phyloP scores from a whole-genome alignment of 163 green algal genomes.

The Scenedesmus sp. region DNA sequence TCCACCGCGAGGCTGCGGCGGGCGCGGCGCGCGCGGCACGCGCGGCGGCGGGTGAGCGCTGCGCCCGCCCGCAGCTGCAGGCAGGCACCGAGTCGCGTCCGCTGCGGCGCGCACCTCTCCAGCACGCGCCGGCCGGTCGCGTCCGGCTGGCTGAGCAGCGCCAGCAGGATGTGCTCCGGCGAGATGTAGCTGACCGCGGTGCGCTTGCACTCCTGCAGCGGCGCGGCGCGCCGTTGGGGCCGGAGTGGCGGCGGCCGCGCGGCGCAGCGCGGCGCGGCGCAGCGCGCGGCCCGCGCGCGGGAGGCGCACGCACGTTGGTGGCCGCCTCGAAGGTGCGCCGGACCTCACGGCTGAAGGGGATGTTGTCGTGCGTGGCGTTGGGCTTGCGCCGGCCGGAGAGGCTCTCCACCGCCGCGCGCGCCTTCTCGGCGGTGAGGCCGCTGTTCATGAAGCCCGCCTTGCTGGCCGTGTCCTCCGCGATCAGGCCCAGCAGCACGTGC shows the following conservation, averaged over 20 bases:
- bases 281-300: background rate
- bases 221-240: background rate
- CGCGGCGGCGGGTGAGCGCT: too few species aligned
- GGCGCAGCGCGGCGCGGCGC: background rate
- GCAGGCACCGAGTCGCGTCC: too few species aligned
- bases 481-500: slow-evolving; percentile 87
- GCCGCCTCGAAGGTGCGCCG: slow-evolving; percentile 88
- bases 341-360: slow-evolving; percentile 76
- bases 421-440: slow-evolving; percentile 65
- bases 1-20: slow-evolving; percentile 56
- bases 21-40: background rate
- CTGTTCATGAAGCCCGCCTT: slow-evolving; percentile 70
- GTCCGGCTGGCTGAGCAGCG: slow-evolving; percentile 67
- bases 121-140: slow-evolving; percentile 58
- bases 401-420: slow-evolving; percentile 58
- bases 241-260: background rate
- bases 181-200: slow-evolving; percentile 83
- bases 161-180: slow-evolving; percentile 88
- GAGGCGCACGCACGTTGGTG: slow-evolving; percentile 62
- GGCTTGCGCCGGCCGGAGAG: slow-evolving; percentile 52
- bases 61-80: too few species aligned
- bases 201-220: slow-evolving; percentile 74
- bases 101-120: slow-evolving; percentile 54
- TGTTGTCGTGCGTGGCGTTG: slow-evolving; percentile 57
- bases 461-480: slow-evolving; percentile 62